phyloP scores from a whole-genome alignment of 1,284 basidiomycete genomes.

The Fomitopsis palustris region DNA sequence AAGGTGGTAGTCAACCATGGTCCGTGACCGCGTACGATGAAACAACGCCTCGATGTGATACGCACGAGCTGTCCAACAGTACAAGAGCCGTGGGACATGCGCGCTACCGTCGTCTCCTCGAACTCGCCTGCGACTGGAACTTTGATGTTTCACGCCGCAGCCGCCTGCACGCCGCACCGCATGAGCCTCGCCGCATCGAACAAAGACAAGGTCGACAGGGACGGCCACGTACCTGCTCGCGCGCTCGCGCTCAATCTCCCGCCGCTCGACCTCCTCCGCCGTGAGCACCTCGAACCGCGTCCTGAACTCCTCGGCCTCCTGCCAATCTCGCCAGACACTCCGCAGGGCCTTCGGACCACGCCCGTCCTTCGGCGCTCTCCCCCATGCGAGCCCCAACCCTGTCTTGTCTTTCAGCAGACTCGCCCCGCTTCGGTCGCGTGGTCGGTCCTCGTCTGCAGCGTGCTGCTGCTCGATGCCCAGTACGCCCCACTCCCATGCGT shows the following conservation, averaged over 20 bases:
- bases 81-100: background rate
- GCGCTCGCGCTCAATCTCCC: constrained; percentile 80
- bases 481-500: constrained; percentile 91
- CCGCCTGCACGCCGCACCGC: constrained; percentile 39
- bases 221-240: constrained; percentile 49
- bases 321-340: constrained; percentile 95
- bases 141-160: constrained; percentile 73
- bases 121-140: constrained; percentile 55
- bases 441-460: constrained; percentile 25
- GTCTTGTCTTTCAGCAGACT: constrained; percentile 74
- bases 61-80: background rate
- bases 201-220: background rate
- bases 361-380: constrained; percentile 64
- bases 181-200: background rate
- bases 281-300: constrained; percentile 87
- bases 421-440: constrained; percentile 45
- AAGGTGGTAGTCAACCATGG: no score
- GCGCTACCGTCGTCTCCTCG: constrained; percentile 24
- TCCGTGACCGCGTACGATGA: no score
- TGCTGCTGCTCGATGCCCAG: constrained; percentile 52
- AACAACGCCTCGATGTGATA: no score
- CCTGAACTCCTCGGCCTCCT: constrained; percentile 86
- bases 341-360: constrained; percentile 79
- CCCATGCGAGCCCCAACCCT: constrained; percentile 68
- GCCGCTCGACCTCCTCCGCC: constrained; percentile 87